A percentile compares a stretch with the other conserved stretches of the same genome.
These are phyloP conservation scores for Ceratocystis alfenasii DNA, from an alignment of 2,329 filamentous ascomycete genomes.

Conservation along the genomic window DNA sequence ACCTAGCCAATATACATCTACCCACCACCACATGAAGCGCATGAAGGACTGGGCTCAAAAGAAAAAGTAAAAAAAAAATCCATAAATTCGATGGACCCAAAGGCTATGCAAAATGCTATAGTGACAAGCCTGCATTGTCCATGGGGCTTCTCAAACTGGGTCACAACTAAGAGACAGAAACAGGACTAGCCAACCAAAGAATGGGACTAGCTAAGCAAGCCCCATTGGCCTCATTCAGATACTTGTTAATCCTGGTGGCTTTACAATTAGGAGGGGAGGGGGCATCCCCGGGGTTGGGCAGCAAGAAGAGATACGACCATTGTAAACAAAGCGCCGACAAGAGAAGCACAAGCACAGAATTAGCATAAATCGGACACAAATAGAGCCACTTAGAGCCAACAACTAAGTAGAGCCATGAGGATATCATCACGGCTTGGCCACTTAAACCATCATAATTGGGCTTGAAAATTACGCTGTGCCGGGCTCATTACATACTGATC, in stretches of 20 bases:
- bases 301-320: not conserved
- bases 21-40: not conserved
- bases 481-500: not conserved
- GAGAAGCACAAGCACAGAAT: not conserved
- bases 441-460: not conserved
- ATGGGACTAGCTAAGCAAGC: not conserved
- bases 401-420: not conserved
- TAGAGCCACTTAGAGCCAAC: not conserved
- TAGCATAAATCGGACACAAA: not conserved
- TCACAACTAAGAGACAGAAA: not conserved
- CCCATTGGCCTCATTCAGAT: slow-evolving; percentile 8
- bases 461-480: not conserved
- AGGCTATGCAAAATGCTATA: slow-evolving; percentile 2
- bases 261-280: not conserved
- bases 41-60: not conserved
- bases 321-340: slow-evolving; percentile 2
- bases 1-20: not conserved
- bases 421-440: not conserved
- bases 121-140: not conserved
- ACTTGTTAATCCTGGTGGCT: slow-evolving; percentile 2
- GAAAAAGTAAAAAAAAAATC: not conserved
- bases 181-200: not conserved
- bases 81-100: not conserved
- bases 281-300: slow-evolving; percentile 6
- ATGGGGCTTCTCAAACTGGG: not conserved